Conservation (phyloP, 257 asterid species). For the Jaltomata sinuosa region DNA sequence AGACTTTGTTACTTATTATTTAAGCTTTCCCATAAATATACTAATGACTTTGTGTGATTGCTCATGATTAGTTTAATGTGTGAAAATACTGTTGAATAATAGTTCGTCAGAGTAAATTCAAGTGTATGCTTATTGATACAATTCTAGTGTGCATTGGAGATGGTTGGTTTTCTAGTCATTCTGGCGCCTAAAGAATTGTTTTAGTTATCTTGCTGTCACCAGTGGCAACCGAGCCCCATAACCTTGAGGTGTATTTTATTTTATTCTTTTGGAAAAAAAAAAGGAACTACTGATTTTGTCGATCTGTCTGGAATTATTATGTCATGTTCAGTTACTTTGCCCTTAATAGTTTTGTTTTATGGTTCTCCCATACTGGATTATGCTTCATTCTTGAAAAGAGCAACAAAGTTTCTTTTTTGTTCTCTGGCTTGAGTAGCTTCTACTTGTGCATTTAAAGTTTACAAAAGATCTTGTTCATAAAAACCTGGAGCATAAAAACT, state of each 20-base stretch:
- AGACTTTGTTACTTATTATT: not conserved
- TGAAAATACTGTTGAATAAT: not conserved
- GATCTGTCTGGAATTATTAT: not conserved
- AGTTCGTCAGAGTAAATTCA: not conserved
- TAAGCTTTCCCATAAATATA: not conserved
- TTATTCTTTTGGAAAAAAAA: not conserved
- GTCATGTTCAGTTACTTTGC: not conserved
- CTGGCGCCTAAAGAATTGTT: not conserved
- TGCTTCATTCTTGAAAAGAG: not conserved
- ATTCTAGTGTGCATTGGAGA: not conserved
- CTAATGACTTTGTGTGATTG: not conserved
- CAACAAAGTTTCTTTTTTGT: not conserved
- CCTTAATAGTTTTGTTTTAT: not conserved
- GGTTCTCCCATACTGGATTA: not conserved
- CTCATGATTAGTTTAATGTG: not conserved
- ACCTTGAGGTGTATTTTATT: not conserved
- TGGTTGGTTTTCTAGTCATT: not conserved
- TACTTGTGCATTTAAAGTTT: not conserved
- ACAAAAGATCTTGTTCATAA: not conserved
- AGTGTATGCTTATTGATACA: not conserved
- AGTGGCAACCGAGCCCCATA: not conserved
- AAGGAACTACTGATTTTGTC: not conserved
- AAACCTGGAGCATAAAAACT: not conserved
- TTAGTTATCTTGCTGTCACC: not conserved
- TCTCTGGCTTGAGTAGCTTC: not conserved